A percentile compares a stretch with the other conserved stretches of the same genome.
Conservation (phyloP, 2,329 filamentous ascomycete genomes). For the Magnaporthiopsis incrustans region DNA sequence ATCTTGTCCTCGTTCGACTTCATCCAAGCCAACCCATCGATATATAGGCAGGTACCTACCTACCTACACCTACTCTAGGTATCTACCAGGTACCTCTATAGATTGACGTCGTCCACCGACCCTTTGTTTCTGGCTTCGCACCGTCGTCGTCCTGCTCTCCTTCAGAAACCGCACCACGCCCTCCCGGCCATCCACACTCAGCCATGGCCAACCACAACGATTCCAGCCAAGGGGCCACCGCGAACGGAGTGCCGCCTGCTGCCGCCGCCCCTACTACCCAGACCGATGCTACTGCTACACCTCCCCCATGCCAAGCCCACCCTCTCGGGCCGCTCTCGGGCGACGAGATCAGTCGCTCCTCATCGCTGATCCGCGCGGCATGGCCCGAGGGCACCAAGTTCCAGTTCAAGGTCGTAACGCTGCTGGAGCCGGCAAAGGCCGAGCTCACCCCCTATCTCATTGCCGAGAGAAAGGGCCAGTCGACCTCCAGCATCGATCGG, state of each 20-base stretch:
- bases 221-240: background rate
- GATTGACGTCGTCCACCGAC: no score
- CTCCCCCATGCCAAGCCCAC: conserved; percentile 25
- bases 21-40: background rate
- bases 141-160: background rate
- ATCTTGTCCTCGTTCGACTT: background rate
- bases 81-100: no score
- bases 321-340: conserved; percentile 52
- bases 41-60: background rate
- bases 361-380: conserved; percentile 38
- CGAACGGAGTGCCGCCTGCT: no score
- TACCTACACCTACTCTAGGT: no score
- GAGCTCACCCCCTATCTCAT: conserved; percentile 42
- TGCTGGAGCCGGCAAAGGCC: conserved; percentile 48
- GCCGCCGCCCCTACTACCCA: background rate
- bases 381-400: conserved; percentile 49
- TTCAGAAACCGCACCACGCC: background rate
- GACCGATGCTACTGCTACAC: background rate
- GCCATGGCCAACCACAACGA: background rate
- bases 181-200: background rate
- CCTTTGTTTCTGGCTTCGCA: background rate
- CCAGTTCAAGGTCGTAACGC: conserved; percentile 55
- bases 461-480: conserved; percentile 34
- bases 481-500: conserved; percentile 34
- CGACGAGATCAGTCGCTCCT: conserved; percentile 46